Evolutionary conservation across 2,329 filamentous ascomycete genomes (phyloP), one percentile per base, ranked within the genome.

Genomic region (Paecilomyces dactylethromorphus): DNA sequence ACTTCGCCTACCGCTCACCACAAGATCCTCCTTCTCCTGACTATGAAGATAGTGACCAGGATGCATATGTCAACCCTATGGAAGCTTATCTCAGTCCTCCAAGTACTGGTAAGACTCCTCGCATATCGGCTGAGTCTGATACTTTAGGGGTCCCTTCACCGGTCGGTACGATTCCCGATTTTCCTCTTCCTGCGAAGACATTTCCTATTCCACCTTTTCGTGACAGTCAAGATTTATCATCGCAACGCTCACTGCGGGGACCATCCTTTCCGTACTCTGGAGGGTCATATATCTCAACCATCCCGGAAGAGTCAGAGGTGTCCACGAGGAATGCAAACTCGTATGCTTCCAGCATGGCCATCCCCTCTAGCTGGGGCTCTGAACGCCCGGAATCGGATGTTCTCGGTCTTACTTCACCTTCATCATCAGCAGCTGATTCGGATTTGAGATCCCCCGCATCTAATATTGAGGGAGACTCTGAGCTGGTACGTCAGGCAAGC

Each of bases 201-300:
- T 18, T 45, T n/a, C 39, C 39, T 45, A n/a, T 10, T 18, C 4
- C 13, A 18, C 39, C 39, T 10, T 7, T 18, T 45, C 39, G 18
- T n/a, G 15, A 8, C 15, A n/a, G n/a, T 6, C 15, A 45, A 45
- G 39, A 45, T 6, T 18, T 18, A 6, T 45, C 21, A 18, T 45
- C 39, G 18, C n/a, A 45, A 15, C 62, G 57, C 50, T 63, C 68
- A 24, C 68, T 72, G 45, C 69, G 73, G 54, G 72, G 69, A n/a
- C 66, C 63, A 33, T 68, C 69, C 58, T 66, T 68, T 60, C 87
- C 88, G 66, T 88, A 76, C 59, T 71, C 73, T 31, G 73, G 87
- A 2, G 83, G 81, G 63, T 89, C 87, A 0, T 87, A 82, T 60
- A 87, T 92, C 26, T 89, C 89, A 0, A 88, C 89, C 0, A 92